Percentiles rank a stretch among this genome's conserved stretches.
These are phyloP conservation scores for Solanum dulcamara DNA, from an alignment of 257 asterid species.

Conservation along the genomic window DNA sequence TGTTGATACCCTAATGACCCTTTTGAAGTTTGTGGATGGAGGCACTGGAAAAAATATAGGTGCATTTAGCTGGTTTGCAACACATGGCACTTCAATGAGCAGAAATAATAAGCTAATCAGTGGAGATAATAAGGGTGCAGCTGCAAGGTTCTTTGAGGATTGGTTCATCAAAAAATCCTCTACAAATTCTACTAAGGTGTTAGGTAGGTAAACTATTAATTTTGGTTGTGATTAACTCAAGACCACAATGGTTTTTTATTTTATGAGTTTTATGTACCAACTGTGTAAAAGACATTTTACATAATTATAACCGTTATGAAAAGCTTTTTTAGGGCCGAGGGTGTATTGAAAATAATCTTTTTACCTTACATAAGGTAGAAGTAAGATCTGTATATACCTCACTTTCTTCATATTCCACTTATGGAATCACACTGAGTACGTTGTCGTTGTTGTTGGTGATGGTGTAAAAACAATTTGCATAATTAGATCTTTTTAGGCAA, in stretches of 20 bases:
- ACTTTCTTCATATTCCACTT: no score
- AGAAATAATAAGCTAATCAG: slow-evolving; percentile 42
- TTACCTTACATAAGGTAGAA: background rate
- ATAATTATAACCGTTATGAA: background rate
- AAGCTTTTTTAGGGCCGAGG: no score
- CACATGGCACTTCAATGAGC: slow-evolving; percentile 68
- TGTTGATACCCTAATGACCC: slow-evolving; percentile 45
- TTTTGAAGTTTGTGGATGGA: slow-evolving; percentile 39
- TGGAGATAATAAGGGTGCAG: slow-evolving; percentile 65
- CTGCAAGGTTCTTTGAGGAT: slow-evolving; percentile 58
- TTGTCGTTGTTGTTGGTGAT: no score
- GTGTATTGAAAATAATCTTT: background rate
- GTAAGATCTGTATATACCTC: background rate
- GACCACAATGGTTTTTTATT: background rate
- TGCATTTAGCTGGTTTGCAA: slow-evolving; percentile 52
- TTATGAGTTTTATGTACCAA: background rate
- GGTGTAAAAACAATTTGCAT: background rate
- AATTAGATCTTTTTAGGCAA: no score
- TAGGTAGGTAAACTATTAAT: background rate
- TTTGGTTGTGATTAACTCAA: no score
- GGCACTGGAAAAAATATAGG: slow-evolving; percentile 25
- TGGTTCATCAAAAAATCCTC: slow-evolving; percentile 27
- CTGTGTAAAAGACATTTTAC: background rate
- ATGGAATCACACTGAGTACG: background rate
- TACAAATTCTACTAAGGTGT: background rate